Conservation (phyloP, 2,329 filamentous ascomycete genomes). For the Colletotrichum phormii region DNA sequence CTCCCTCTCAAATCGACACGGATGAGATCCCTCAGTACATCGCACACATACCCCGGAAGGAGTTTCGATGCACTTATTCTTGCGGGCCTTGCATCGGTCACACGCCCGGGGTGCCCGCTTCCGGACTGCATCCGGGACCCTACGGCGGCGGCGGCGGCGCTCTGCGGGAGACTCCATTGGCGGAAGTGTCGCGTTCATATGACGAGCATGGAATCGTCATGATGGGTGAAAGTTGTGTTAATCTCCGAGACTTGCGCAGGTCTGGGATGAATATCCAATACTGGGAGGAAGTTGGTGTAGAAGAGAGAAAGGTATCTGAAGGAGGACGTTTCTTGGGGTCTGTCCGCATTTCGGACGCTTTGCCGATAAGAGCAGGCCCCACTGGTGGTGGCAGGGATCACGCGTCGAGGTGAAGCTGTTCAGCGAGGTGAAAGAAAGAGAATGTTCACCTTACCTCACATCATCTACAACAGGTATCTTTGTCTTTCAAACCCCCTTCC, state of each 20-base stretch:
- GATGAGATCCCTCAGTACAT: conserved; percentile 41
- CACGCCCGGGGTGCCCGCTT: conserved; percentile 49
- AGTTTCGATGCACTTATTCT: conserved; percentile 48
- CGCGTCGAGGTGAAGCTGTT: neutral
- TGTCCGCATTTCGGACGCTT: conserved; percentile 1
- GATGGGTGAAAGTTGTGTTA: neutral
- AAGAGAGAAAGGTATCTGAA: neutral
- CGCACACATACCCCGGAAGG: conserved; percentile 43
- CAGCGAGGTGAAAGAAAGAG: neutral
- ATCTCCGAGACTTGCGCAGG: neutral
- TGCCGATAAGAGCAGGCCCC: neutral
- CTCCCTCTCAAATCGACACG: conserved; percentile 39
- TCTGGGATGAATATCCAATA: no score
- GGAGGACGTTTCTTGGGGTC: neutral
- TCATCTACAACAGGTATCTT: neutral
- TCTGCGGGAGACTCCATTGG: conserved; percentile 23
- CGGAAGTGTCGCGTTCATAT: neutral
- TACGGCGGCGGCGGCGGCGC: conserved; percentile 38
- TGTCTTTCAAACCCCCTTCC: neutral
- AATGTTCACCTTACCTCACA: neutral
- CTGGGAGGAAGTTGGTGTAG: neutral
- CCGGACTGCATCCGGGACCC: conserved; percentile 48
- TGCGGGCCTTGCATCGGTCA: conserved; percentile 48
- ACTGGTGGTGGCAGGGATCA: neutral
- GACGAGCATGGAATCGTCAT: neutral